Evolutionary conservation across 441 rosid species (phyloP).

Genomic region (Syzygium malaccense): DNA sequence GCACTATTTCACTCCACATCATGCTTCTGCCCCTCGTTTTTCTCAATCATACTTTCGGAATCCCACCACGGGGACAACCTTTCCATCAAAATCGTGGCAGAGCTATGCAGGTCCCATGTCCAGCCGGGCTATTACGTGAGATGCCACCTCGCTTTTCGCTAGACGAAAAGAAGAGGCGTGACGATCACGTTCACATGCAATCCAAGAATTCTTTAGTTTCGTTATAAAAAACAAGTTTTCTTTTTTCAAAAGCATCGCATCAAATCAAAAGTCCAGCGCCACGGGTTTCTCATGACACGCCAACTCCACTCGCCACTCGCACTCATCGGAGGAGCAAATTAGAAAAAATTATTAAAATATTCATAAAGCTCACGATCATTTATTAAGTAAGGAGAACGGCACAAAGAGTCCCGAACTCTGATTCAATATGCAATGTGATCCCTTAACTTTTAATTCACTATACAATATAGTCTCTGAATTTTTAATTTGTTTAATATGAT

Average conservation of each 20-base stretch:
- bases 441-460: no score
- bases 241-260: not conserved
- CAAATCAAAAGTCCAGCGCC: not conserved
- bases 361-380: no score
- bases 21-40: not conserved
- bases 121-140: not conserved
- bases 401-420: no score
- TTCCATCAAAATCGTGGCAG: not conserved
- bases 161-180: not conserved
- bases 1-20: not conserved
- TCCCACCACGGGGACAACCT: not conserved
- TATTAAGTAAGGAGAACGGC: no score
- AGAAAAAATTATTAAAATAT: no score
- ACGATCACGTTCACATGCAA: not conserved
- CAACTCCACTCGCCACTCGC: not conserved
- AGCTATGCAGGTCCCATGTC: no score
- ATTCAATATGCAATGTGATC: no score
- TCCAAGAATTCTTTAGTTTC: not conserved
- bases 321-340: not conserved
- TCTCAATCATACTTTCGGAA: not conserved
- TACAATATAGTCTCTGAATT: rapidly evolving
- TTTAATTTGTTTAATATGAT: no score
- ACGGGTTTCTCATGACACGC: not conserved
- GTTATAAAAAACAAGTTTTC: not conserved
- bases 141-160: not conserved